These are phyloP conservation scores for Myrica gale DNA, from an alignment of 306 rosid genomes.

Conservation along the genomic window DNA sequence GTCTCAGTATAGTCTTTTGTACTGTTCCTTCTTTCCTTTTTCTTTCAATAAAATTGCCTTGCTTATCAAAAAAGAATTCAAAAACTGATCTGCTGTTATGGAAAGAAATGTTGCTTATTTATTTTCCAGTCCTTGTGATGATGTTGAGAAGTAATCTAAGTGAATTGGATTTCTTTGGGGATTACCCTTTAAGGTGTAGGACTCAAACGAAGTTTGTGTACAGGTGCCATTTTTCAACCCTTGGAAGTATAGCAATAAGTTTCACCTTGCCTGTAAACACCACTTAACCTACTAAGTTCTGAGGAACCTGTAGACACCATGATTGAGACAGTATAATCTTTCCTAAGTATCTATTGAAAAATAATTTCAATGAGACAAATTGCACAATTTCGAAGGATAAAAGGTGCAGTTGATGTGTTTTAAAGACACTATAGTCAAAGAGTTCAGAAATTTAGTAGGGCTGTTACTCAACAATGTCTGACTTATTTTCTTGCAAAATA, in stretches of 20 bases:
- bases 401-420: neutral
- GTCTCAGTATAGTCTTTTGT: no score
- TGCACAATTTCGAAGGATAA: neutral
- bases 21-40: no score
- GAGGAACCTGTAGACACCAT: neutral
- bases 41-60: no score
- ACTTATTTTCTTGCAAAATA: neutral
- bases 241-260: neutral
- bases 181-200: neutral
- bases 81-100: neutral
- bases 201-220: neutral
- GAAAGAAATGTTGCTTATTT: neutral
- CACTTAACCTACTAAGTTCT: neutral
- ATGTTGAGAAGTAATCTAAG: neutral
- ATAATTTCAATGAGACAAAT: neutral
- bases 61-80: no score
- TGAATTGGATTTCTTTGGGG: neutral
- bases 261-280: neutral
- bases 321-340: neutral
- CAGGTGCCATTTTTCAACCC: neutral
- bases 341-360: neutral
- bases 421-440: neutral
- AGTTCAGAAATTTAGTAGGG: neutral
- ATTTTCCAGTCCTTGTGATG: no score
- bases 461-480: neutral